Base-by-base conservation (phyloP, 495 filamentous ascomycete genomes). In the Aspergillus sclerotiicarbonarius region DNA sequence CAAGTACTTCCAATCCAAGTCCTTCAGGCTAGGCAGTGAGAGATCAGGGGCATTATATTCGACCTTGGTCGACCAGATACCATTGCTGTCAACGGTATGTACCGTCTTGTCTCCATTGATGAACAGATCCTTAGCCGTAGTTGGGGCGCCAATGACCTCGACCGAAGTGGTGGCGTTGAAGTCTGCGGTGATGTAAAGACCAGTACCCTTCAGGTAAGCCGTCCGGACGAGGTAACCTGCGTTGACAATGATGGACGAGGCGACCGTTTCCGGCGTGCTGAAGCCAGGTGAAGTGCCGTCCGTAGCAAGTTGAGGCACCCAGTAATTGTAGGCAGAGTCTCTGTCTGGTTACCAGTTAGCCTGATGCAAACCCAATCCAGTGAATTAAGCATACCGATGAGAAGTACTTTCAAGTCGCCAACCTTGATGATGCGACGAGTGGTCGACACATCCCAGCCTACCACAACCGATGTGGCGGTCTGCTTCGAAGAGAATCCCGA, bases 281-380 rank as follows among this genome's bases (percentile, higher is more conserved):
- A 67, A 80, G 4, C 69, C 71, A 19, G 75, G 69, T 16, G 58
- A 61, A 13, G 47, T 69, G n/a, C 61, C 70, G n/a, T 39, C 59
- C 52, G 58, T 61, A 1, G 70, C 70, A 10, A 85, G 65, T 57
- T 88, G 75, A 2, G 85, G 80, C 12, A 82, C 79, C 88, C 87
- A 91, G 77, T 87, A 90, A 62, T 88, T 84, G 71, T 90, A 90
- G 0, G 86, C 87, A n/a, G 80, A 73, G 68, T 88, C 86, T n/a
- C 87, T 81, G 62, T 88, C 84, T 76, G 56, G 56, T 30, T 1
- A 15, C 10, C 60, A 18, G 30, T 57, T 49, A 62, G 59, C 43
- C 12, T 46, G 4, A 39, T 49, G 37, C n/a, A 2, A 16, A 8
- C 15, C 15, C 3, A 46, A 33, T 6, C 4, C 2, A 10, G 19